These are phyloP conservation scores for Irpex sp. DNA, from an alignment of 1,284 basidiomycete species.

Conservation along the genomic window DNA sequence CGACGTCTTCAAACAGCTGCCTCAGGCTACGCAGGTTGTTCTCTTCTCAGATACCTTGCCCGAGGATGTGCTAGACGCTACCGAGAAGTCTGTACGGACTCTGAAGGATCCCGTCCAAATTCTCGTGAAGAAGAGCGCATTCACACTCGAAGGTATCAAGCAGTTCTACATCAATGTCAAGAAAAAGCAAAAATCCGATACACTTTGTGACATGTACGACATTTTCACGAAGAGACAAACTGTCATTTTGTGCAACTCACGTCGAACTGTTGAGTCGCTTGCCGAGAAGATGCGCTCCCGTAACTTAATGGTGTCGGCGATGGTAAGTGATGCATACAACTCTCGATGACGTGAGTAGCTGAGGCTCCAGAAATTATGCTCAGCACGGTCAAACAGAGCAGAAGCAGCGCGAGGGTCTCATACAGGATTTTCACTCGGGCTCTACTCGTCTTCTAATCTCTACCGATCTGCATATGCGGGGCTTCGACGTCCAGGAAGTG, in stretches of 20 bases:
- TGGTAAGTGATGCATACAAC: constrained; percentile 45
- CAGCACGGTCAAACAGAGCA: constrained; percentile 95
- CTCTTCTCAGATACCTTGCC: constrained; percentile 90
- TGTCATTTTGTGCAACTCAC: constrained; percentile 91
- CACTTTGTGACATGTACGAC: constrained; percentile 87
- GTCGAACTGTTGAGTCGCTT: constrained; percentile 92
- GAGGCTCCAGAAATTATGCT: constrained; percentile 15
- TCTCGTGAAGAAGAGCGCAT: constrained; percentile 87
- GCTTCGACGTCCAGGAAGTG: constrained; percentile 93
- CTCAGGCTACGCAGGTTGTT: constrained; percentile 82
- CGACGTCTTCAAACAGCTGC: constrained; percentile 88
- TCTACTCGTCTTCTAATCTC: constrained; percentile 94
- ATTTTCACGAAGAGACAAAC: constrained; percentile 91
- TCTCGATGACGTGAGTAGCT: constrained; percentile 15
- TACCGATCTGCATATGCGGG: constrained; percentile 89
- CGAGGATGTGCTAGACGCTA: constrained; percentile 84
- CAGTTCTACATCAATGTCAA: constrained; percentile 93
- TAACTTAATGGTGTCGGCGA: constrained; percentile 93
- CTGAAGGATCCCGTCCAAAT: constrained; percentile 73
- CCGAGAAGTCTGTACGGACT: constrained; percentile 87
- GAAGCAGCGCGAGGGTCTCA: constrained; percentile 89
- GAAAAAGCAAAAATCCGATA: constrained; percentile 93
- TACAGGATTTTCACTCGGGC: constrained; percentile 96
- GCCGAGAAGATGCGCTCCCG: constrained; percentile 88
- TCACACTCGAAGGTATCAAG: constrained; percentile 90